Evolutionary conservation across 805 yeast species (phyloP), one percentile per base, ranked within the genome.

Genomic region (Candida coleopterorum): DNA sequence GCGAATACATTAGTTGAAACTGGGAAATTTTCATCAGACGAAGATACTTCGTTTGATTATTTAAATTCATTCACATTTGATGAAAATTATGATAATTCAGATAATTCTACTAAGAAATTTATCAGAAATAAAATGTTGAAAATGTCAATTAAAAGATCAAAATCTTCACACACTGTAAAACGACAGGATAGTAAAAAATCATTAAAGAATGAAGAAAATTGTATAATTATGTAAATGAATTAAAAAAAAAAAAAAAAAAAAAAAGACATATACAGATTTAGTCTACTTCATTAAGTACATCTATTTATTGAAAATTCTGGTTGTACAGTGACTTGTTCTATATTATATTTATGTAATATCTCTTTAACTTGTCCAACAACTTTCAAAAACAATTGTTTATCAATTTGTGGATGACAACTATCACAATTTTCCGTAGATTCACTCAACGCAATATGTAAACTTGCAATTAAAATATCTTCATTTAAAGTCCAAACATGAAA

Each of bases 401-500:
- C 53, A 34, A 66, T 52, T 30, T 49, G 52, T 35, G 74, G 70
- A n/a, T 38, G 43, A 9, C 39, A 35, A 23, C 50, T 53, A 12
- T 45, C 45, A 12, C 29, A 34, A n/a, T 24, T 25, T 4, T 34
- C 33, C 23, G 36, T 29, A 17, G 30, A 29, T 15, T 47, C 52
- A 24, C 42, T 45, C 29, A 93, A 71, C 50, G 87, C 85, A 27
- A 88, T 83, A 57, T 90, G 98, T 42, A 93, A 70, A 1, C 96
- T 82, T 1, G 97, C 96, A 54, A 90, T 85, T 46, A 79, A 72
- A 38, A 85, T 74, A 42, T 80, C 82, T 62, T 90, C 98, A 34
- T 89, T 85, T 48, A 90, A 72, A 56, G 88, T 90, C 98, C 98
- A 90, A 40, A 90, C 81, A 60, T 90, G 98, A 70, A 90, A 81